Evolutionary conservation across 2,329 filamentous ascomycete genomes (phyloP).

Genomic region (Alternaria panax): DNA sequence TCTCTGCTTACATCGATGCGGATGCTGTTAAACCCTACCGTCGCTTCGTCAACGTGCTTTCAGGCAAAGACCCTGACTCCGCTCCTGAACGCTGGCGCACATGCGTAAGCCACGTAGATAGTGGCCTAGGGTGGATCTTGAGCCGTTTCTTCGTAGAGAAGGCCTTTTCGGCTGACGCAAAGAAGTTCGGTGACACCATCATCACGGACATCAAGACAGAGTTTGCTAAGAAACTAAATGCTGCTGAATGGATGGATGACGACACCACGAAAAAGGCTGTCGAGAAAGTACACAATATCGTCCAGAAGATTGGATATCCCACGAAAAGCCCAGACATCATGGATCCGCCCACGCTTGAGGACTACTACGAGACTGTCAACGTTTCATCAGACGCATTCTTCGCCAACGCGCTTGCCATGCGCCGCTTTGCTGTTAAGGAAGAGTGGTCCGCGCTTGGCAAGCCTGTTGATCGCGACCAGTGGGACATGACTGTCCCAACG

Average conservation of each 20-base stretch:
- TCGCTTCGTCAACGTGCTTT: conserved; percentile 67
- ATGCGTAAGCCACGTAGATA: conserved; percentile 66
- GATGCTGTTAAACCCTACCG: conserved; percentile 66
- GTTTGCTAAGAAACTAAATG: conserved; percentile 67
- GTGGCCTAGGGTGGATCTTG: conserved; percentile 70
- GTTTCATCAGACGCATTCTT: conserved; percentile 64
- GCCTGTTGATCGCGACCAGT: conserved; percentile 67
- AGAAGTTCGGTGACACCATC: conserved; percentile 71
- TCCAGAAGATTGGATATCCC: conserved; percentile 73
- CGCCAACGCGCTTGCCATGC: conserved; percentile 62
- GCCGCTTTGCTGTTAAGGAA: conserved; percentile 56
- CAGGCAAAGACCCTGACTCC: conserved; percentile 68
- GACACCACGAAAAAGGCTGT: conserved; percentile 66
- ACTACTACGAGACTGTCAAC: conserved; percentile 64
- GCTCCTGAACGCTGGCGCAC: conserved; percentile 71
- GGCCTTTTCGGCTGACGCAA: conserved; percentile 71
- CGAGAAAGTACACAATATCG: conserved; percentile 71
- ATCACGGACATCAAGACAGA: conserved; percentile 73
- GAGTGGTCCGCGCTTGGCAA: conserved; percentile 67
- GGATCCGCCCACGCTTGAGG: conserved; percentile 62
- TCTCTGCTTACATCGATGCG: conserved; percentile 64
- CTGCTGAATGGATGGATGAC: conserved; percentile 70
- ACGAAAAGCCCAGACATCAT: conserved; percentile 67
- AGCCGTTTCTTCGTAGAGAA: conserved; percentile 75
- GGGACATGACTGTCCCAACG: conserved; percentile 67